Conservation (phyloP, 345 rosid genomes). For the Eucalyptus pauciflora region DNA sequence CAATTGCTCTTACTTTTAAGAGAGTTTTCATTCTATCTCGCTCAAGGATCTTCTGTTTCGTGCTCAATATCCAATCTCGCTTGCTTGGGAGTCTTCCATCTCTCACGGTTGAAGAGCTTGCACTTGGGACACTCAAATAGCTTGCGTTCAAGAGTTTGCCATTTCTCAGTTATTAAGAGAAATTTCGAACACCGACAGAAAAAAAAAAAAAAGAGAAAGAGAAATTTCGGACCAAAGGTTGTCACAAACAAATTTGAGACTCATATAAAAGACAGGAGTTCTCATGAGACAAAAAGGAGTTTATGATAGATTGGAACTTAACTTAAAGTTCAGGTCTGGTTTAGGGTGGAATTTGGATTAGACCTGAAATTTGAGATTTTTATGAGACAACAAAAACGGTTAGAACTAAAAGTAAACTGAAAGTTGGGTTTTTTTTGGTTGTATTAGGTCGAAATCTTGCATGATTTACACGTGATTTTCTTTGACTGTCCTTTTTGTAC, state of each 20-base stretch:
- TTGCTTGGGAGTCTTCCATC: neutral
- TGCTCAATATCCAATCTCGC: neutral
- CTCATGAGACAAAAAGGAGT: neutral
- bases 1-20: no score
- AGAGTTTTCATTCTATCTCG: neutral
- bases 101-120: no score
- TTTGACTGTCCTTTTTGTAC: neutral
- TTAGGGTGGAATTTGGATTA: neutral
- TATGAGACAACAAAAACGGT: neutral
- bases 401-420: no score
- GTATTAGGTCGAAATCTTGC: neutral
- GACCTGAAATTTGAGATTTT: no score
- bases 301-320: neutral
- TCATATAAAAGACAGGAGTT: rapidly evolving
- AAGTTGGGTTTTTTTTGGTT: neutral
- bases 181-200: no score
- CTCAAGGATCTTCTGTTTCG: neutral
- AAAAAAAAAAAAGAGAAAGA: no score
- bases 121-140: neutral
- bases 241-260: rapidly evolving
- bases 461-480: neutral
- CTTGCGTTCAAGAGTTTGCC: no score
- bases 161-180: neutral
- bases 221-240: no score
- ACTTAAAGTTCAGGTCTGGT: neutral